Base-by-base conservation (phyloP, 2,329 filamentous ascomycete species). In the Penicillium brasilianum region DNA sequence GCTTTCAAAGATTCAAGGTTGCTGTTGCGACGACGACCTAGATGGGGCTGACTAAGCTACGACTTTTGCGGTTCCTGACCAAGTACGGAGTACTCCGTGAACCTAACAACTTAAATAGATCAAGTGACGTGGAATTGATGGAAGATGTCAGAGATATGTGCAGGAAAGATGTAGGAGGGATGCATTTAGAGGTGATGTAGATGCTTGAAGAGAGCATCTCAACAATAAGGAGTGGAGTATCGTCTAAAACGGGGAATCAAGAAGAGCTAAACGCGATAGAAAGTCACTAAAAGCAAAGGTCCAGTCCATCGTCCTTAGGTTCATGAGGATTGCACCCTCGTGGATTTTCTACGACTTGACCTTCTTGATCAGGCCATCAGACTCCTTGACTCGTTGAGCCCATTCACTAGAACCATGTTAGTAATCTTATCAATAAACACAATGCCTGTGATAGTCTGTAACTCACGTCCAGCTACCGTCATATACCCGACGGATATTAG, bases 401-500 rank as follows among this genome's bases (percentile, higher is more conserved):
- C 82, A 84, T 74, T 84, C 82, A 48, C 80, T 81, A 30, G 66
- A 49, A 30, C 3, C 28, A 25, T 32, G 34, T 53, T 28, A 53
- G 34, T 13, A 8, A 44, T 28, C 18, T 25, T 13, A 37, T 36
- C 30, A 34, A 11, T 51, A 34, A 18, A 50, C 28, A 10, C 16
- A 36, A 25, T 22, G 11, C n/a, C n/a, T 41, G 14, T 10, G 8
- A 51, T 7, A 28, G 20, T 11, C 14, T 2, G 9, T n/a, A 36
- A 89, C 91, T 88, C 83, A 96, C 85, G 95, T 98, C 95, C 95
- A 99, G 77, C 93, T 97, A 51, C 95, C 95, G 76, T 99, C 95
- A 72, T 99, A 99, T 22, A 99, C 83, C 73, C 85, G 88, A 67
- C 91, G 86, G 57, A 86, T 85, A 62, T 88, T 84, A 0, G 85